These are phyloP conservation scores for Colletotrichum tanaceti DNA, from an alignment of 2,329 filamentous ascomycete species.

Conservation along the genomic window DNA sequence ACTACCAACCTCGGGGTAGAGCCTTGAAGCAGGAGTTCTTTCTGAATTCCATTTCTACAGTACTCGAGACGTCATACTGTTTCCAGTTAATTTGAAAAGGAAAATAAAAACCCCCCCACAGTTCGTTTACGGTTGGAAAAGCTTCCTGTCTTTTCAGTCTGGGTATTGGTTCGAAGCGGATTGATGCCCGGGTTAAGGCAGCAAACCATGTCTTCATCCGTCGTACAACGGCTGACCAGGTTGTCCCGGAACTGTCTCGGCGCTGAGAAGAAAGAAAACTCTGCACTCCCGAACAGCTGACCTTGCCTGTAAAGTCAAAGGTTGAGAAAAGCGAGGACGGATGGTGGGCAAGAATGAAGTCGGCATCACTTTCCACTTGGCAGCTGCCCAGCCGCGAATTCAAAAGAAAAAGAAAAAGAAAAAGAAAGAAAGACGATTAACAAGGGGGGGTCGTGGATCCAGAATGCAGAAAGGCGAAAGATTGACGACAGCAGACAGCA, in stretches of 20 bases:
- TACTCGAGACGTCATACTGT: too few relatives aligned
- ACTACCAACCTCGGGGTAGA: background rate
- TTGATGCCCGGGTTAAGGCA: background rate
- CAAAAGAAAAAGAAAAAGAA: background rate
- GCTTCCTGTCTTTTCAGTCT: background rate
- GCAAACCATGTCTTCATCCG: conserved; percentile 26
- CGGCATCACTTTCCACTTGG: background rate
- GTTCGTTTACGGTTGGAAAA: background rate
- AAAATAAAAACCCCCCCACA: background rate
- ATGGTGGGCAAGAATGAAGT: background rate
- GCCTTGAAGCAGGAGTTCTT: background rate
- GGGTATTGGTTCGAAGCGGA: background rate
- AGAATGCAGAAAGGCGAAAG: background rate
- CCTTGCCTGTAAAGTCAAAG: background rate
- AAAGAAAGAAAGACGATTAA: background rate
- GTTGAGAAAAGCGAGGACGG: background rate
- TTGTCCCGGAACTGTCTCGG: background rate
- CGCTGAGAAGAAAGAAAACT: background rate
- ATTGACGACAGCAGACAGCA: background rate
- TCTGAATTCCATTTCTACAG: too few relatives aligned
- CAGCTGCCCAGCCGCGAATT: background rate
- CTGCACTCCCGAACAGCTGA: background rate
- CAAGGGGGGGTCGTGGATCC: too few relatives aligned
- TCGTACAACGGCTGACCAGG: background rate
- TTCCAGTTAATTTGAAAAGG: too few relatives aligned